Evolutionary conservation across 192 early-diverging fungal species (phyloP).

Genomic region (Coemansia sp.): DNA sequence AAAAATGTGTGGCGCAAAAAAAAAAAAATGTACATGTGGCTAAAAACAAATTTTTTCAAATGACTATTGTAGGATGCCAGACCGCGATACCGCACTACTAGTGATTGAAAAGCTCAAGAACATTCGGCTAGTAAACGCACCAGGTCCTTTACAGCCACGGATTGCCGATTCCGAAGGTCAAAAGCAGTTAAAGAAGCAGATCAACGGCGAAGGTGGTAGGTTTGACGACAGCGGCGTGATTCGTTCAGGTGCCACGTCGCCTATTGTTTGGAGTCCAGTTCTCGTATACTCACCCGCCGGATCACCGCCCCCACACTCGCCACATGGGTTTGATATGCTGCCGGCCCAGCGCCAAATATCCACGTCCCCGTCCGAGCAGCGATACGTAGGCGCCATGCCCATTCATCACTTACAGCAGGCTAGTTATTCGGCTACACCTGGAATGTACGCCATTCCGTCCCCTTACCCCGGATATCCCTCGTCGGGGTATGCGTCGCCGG

Average conservation of each 20-base stretch:
- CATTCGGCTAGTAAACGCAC: conserved; percentile 57
- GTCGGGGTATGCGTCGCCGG: conserved; percentile 17
- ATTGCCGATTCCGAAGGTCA: conserved; percentile 80
- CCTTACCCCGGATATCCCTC: conserved; percentile 20
- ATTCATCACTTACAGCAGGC: neutral
- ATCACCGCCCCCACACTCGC: conserved; percentile 18
- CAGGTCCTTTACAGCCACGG: conserved; percentile 69
- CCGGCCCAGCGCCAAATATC: neutral
- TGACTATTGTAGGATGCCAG: conserved; percentile 56
- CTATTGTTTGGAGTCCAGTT: conserved; percentile 47
- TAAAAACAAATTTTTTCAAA: neutral
- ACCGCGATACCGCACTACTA: conserved; percentile 63
- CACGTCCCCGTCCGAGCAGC: neutral
- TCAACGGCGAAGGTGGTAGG: conserved; percentile 31
- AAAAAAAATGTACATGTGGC: neutral
- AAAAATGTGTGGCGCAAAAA: neutral
- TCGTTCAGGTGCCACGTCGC: conserved; percentile 29
- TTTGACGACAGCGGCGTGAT: conserved; percentile 19
- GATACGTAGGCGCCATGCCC: neutral
- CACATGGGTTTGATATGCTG: conserved; percentile 6
- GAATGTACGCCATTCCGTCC: conserved; percentile 15
- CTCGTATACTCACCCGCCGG: conserved; percentile 38
- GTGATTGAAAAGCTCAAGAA: conserved; percentile 72
- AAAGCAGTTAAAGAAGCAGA: conserved; percentile 72
- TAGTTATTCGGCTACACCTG: neutral